Percentiles rank a stretch among this genome's conserved stretches.
Evolutionary conservation across 2,329 filamentous ascomycete genomes (phyloP).

Genomic region (Ophiostoma pallidulum): DNA sequence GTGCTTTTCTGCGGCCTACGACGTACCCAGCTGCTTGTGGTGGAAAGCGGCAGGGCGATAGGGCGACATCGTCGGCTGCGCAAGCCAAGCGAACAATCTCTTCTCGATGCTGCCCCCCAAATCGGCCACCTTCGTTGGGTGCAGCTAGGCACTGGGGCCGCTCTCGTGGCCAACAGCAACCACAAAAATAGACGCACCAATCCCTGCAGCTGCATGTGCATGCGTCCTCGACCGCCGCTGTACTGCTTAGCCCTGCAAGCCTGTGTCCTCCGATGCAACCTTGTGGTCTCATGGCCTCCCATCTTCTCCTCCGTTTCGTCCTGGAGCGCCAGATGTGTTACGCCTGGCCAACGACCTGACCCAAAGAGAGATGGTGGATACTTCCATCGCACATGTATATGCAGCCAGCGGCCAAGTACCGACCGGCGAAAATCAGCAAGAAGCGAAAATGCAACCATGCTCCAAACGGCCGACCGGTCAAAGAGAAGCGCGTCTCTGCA

Average conservation of each 20-base stretch:
- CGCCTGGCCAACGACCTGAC: no score
- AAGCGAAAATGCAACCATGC: constrained; percentile 5
- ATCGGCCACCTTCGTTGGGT: background rate
- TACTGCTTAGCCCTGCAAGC: background rate
- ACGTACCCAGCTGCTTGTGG: no score
- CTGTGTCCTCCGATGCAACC: background rate
- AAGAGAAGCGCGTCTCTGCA: background rate
- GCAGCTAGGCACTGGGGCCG: background rate
- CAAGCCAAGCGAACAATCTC: no score
- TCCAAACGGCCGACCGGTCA: background rate
- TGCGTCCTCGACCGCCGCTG: no score
- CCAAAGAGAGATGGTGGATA: background rate
- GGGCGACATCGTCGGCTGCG: no score
- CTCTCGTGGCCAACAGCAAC: background rate
- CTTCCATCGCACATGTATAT: background rate
- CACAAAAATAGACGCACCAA: constrained; percentile 5
- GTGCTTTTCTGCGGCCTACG: no score
- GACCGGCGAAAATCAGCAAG: background rate
- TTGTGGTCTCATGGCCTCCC: background rate
- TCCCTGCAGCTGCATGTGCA: constrained; percentile 4
- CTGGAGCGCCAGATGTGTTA: no score
- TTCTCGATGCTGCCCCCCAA: no score
- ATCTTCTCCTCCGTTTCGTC: no score
- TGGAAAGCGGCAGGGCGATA: no score
- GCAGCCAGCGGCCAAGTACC: constrained; percentile 6